A percentile compares a stretch with the other conserved stretches of the same genome.
Evolutionary conservation across 2,329 filamentous ascomycete species (phyloP).

Genomic region (Stachybotrys echinatus): DNA sequence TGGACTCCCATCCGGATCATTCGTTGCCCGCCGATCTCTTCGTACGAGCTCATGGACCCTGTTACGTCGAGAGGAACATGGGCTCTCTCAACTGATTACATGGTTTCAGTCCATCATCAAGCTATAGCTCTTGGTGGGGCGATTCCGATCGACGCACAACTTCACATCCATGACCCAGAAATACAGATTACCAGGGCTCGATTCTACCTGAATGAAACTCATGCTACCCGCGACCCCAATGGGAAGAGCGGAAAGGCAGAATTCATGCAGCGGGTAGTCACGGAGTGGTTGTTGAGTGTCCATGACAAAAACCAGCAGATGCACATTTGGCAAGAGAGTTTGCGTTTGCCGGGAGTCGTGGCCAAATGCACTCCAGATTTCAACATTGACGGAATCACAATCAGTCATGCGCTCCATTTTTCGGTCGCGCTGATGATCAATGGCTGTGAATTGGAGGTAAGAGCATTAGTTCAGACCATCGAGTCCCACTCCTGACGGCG

Average conservation of each 20-base stretch:
- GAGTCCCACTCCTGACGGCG: neutral
- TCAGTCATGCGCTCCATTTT: constrained; percentile 3
- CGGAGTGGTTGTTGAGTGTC: neutral
- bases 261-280: neutral
- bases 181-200: neutral
- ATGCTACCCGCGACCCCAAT: neutral
- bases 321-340: constrained; percentile 1
- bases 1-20: constrained; percentile 1
- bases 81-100: neutral
- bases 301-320: neutral
- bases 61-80: constrained; percentile 1
- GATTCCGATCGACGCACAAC: constrained; percentile 1
- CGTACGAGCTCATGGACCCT: constrained; percentile 5
- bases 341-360: constrained; percentile 1
- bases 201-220: constrained; percentile 2
- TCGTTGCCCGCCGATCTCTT: neutral
- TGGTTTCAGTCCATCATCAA: neutral
- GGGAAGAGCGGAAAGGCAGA: neutral
- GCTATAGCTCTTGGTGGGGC: constrained; percentile 1
- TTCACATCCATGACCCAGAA: neutral
- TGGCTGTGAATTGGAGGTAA: neutral
- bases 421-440: neutral
- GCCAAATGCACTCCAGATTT: constrained; percentile 3
- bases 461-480: neutral
- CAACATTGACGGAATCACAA: neutral